These are phyloP conservation scores for Candida pseudoglaebosa DNA, from an alignment of 805 yeast genomes.

Conservation along the genomic window DNA sequence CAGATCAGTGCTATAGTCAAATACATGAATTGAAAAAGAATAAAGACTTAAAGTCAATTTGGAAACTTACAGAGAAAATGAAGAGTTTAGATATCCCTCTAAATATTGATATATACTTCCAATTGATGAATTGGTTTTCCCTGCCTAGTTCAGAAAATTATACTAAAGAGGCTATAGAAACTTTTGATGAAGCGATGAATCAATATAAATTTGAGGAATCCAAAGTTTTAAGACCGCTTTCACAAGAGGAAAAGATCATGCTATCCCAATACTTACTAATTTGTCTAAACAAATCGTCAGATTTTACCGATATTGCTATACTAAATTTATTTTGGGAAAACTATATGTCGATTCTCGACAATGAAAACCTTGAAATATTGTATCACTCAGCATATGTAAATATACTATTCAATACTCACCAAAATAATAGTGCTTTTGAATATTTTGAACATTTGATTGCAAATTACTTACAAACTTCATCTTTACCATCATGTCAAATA, in stretches of 20 bases:
- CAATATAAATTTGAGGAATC: conserved; percentile 2
- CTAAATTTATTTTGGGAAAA: conserved; percentile 22
- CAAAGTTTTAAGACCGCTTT: background rate
- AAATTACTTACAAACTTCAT: background rate
- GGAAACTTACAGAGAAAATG: conserved; percentile 1
- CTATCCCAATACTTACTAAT: conserved; percentile 6
- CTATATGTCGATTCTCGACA: conserved; percentile 8
- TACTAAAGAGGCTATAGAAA: conserved; percentile 2
- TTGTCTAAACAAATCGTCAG: conserved; percentile 11
- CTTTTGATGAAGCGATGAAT: conserved; percentile 3
- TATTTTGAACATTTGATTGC: conserved; percentile 10
- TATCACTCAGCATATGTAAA: conserved; percentile 20
- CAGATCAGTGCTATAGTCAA: background rate
- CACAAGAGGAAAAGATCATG: conserved; percentile 1
- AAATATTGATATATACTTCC: conserved; percentile 2
- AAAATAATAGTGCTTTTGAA: conserved; percentile 19
- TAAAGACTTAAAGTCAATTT: background rate
- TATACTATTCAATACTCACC: conserved; percentile 22
- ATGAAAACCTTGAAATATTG: conserved; percentile 9
- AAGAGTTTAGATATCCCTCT: background rate
- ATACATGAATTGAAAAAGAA: background rate
- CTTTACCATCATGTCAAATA: background rate
- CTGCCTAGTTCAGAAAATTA: background rate
- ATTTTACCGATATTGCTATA: conserved; percentile 17
- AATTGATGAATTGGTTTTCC: conserved; percentile 3